Conservation (phyloP, 306 rosid species). For the Chamaecrista fasciculata region DNA sequence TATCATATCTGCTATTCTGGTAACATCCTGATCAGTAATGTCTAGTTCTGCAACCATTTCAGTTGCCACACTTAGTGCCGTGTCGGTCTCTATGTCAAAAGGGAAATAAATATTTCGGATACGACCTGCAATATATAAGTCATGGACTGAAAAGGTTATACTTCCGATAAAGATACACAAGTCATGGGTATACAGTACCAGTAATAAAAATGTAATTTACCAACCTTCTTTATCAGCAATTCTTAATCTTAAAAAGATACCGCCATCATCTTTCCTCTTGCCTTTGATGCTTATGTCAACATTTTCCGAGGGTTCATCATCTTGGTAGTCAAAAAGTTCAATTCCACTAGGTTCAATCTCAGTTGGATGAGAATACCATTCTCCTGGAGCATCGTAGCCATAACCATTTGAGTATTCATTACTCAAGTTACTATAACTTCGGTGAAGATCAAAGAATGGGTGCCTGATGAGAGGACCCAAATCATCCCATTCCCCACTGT, state of each 20-base stretch:
- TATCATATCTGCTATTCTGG: slow-evolving; percentile 87
- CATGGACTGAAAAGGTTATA: slow-evolving; percentile 12
- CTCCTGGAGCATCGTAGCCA: slow-evolving; percentile 45
- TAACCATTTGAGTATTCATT: slow-evolving; percentile 49
- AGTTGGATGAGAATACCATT: slow-evolving; percentile 53
- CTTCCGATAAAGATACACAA: slow-evolving; percentile 13
- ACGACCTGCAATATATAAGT: slow-evolving; percentile 50
- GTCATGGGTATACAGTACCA: neutral
- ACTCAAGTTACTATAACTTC: slow-evolving; percentile 45
- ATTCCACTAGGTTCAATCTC: slow-evolving; percentile 64
- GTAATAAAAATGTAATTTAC: slow-evolving; percentile 21
- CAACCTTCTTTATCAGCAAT: slow-evolving; percentile 90
- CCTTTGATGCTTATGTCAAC: slow-evolving; percentile 78
- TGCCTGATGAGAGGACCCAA: slow-evolving; percentile 43
- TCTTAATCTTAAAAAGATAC: slow-evolving; percentile 73
- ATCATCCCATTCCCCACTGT: slow-evolving; percentile 39
- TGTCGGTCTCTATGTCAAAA: slow-evolving; percentile 72
- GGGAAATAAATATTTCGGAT: slow-evolving; percentile 84
- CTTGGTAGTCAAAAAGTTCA: slow-evolving; percentile 71
- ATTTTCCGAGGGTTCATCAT: slow-evolving; percentile 60
- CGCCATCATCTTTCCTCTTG: slow-evolving; percentile 65
- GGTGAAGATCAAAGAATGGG: slow-evolving; percentile 45
- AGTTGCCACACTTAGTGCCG: slow-evolving; percentile 83
- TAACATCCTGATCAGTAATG: slow-evolving; percentile 82
- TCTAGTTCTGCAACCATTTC: slow-evolving; percentile 96